Evolutionary conservation across 164 flowering plant species (phyloP), one percentile per base, ranked within the genome.

Genomic region (Houttuynia cordata): DNA sequence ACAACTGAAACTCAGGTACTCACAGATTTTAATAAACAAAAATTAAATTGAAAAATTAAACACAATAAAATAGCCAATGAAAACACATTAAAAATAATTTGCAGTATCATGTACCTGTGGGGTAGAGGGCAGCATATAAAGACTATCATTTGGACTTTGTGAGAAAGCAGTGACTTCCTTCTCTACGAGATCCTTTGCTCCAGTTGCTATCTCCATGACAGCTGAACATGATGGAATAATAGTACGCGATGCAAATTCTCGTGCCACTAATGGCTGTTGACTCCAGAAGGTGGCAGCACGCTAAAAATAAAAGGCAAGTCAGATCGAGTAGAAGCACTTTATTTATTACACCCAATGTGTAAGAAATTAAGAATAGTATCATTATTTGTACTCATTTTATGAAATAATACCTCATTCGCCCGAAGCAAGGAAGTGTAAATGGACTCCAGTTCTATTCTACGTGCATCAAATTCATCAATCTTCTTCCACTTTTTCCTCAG

Each of bases 401-500:
- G 20, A n/a, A 41, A 24, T 62, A 75, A 63, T 76, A 91, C 97
- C 91, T 75, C 75, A 72, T 84, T 94, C 70, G 90, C 93, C 66
- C 74, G 84, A 25, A 91, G 87, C 60, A 94, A 71, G 54, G 92
- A 79, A 69, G 74, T 82, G 68, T 87, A 94, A 61, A 94, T 74
- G 55, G 76, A 71, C 71, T 94, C 96, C 60, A 94, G 86, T 73
- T 94, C 99, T 53, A 83, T 81, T 80, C 99, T 83, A 41, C 97
- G 97, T 23, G 97, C 77, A 74, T 94, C 99, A 74, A 94, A 94
- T 68, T 94, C 96, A 80, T 94, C 99, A 65, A 94, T 91, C 76
- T 88, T 94, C 75, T 91, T 91, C 99, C 99, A 94, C 73, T 94
- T 94, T 73, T 84, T 88, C 71, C 71, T 83, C 65, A 94, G 69